phyloP scores from a whole-genome alignment of 441 rosid genomes.

The Populus hybrid region DNA sequence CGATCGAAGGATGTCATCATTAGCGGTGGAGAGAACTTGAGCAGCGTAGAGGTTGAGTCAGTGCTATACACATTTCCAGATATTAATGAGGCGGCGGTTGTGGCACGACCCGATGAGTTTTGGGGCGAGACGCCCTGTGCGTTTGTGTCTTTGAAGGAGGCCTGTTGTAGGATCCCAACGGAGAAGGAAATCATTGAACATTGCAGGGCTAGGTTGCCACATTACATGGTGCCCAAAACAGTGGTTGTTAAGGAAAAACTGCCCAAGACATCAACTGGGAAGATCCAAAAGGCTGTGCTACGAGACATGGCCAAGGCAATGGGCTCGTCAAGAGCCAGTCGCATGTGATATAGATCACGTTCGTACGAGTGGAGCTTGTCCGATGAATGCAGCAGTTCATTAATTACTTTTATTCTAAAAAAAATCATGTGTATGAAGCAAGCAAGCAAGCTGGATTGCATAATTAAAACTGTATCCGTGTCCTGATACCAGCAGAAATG shows the following conservation, averaged over 20 bases:
- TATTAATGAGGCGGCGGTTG: constrained; percentile 43
- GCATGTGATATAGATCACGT: constrained; percentile 15
- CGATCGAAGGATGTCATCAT: constrained; percentile 48
- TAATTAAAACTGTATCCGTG: too few relatives aligned
- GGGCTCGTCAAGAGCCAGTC: constrained; percentile 27
- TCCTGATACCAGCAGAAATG: too few relatives aligned
- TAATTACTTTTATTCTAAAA: too few relatives aligned
- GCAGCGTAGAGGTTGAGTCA: constrained; percentile 45
- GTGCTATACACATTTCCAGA: constrained; percentile 33
- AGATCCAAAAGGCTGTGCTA: constrained; percentile 58
- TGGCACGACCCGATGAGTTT: constrained; percentile 40
- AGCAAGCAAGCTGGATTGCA: too few relatives aligned
- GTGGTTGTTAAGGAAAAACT: constrained; percentile 61
- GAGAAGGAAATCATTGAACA: constrained; percentile 61
- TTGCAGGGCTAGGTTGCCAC: constrained; percentile 59
- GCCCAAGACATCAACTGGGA: constrained; percentile 80
- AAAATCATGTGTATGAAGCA: too few relatives aligned
- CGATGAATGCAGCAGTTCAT: too few relatives aligned
- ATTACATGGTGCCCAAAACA: constrained; percentile 68
- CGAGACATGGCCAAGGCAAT: constrained; percentile 45
- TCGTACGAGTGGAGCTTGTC: background rate
- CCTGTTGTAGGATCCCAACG: constrained; percentile 27
- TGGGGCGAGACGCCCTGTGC: constrained; percentile 54
- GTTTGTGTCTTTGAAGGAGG: constrained; percentile 30
- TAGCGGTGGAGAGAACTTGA: constrained; percentile 47